Conservation (phyloP, 352 stramenopile genomes). For the Globisporangium iwayamae region DNA sequence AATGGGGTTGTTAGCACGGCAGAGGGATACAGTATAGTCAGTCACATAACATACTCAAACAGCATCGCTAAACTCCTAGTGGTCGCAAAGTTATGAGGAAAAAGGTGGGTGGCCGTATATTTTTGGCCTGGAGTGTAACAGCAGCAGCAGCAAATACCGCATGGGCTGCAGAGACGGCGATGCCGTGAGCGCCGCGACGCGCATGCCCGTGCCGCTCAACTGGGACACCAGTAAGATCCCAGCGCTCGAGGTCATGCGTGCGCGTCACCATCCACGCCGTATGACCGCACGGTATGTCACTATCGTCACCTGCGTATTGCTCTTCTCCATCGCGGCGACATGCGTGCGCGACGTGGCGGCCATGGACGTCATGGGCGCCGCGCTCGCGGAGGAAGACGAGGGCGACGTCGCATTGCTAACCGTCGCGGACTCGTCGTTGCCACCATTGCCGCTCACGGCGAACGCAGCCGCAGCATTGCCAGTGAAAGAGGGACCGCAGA, state of each 20-base stretch:
- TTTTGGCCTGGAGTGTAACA: too few relatives aligned
- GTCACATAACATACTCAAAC: too few relatives aligned
- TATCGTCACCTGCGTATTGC: background rate
- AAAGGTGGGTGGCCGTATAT: too few relatives aligned
- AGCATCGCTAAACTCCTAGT: too few relatives aligned
- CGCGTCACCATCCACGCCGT: background rate
- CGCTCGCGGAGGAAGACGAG: constrained; percentile 14
- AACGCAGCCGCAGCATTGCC: background rate
- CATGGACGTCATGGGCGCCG: constrained; percentile 15
- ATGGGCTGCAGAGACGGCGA: too few relatives aligned
- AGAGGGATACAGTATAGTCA: too few relatives aligned
- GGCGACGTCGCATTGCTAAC: background rate
- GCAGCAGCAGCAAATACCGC: too few relatives aligned
- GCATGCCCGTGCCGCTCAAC: too few relatives aligned
- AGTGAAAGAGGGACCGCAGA: background rate
- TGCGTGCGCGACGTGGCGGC: background rate
- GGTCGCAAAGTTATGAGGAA: too few relatives aligned
- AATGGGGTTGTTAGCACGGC: too few relatives aligned
- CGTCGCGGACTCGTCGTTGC: background rate
- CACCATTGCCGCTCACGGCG: background rate
- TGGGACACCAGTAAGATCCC: too few relatives aligned
- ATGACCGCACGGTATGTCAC: background rate
- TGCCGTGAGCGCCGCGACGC: too few relatives aligned
- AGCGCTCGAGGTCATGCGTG: background rate
- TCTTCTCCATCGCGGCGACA: background rate